Evolutionary conservation across 768 basidiomycete species (phyloP), one percentile per base, ranked within the genome.

Genomic region (Pholiota molesta): DNA sequence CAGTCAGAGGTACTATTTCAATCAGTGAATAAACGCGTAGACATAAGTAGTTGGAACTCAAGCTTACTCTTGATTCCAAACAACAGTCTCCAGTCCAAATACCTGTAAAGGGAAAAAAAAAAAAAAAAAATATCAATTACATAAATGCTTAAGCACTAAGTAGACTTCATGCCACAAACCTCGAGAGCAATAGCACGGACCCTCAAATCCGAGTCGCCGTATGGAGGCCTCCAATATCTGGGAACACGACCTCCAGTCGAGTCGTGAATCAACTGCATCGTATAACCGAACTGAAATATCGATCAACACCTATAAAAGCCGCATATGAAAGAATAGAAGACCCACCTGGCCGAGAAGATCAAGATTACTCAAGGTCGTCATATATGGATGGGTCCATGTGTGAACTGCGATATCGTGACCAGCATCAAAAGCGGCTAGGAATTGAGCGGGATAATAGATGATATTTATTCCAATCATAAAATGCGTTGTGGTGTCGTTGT

Each of bases 401-500:
- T 89, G 87, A 0, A 81, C 81, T 5, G 79, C 83, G 52, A 85
- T 79, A 55, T 83, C 83, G 52, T 78, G 68, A 2, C 77, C 78
- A 21, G 72, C 71, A 28, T 79, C 72, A 68, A 86, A 86, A 0
- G 86, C 87, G 10, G 70, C 68, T 60, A 77, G 64, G 74, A 95
- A 93, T 51, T 79, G 67, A 9, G 78, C 70, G 4, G 86, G 83
- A 69, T 90, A 78, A 44, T 70, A 55, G 28, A 91, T 67, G 61
- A 95, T 90, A 70, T 94, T 91, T 35, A 82, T 71, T 17, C 95
- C 95, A 65, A 97, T 96, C 80, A 95, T 85, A 73, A 96, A 97
- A 71, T 96, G 94, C 5, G 95, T 96, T 3, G 87, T 88, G n/a
- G 74, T 81, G 59, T 86, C 73, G 62, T 88, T 85, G 60, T 95